A percentile compares a stretch with the other conserved stretches of the same genome.
phyloP scores from a whole-genome alignment of 1,284 basidiomycete species.

The Ustilago sp. region DNA sequence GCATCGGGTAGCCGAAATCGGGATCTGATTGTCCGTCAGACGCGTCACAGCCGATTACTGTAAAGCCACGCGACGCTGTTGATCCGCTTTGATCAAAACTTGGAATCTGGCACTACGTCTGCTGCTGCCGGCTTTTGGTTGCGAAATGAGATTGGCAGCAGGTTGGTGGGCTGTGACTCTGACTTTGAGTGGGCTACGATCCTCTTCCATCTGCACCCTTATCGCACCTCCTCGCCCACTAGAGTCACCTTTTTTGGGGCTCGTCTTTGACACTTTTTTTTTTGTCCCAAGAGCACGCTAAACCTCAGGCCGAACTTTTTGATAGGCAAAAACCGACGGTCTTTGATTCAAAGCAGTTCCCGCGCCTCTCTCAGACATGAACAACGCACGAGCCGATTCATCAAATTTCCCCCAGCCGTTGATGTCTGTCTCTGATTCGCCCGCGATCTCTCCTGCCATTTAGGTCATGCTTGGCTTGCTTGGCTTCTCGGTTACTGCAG shows the following conservation, averaged over 20 bases:
- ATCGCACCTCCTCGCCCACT: neutral
- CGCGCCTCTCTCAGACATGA: neutral
- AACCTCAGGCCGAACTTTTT: neutral
- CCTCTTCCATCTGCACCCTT: neutral
- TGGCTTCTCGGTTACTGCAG: conserved; percentile 4
- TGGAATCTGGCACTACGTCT: neutral
- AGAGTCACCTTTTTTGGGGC: neutral
- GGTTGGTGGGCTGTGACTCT: neutral
- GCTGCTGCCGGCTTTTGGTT: neutral
- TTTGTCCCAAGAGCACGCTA: neutral
- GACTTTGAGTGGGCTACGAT: neutral
- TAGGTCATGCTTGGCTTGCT: conserved; percentile 1
- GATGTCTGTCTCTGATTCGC: neutral
- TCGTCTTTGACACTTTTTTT: neutral
- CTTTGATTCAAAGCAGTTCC: conserved; percentile 8
- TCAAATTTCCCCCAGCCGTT: conserved; percentile 6
- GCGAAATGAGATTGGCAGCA: neutral
- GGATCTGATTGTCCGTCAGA: neutral
- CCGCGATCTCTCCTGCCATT: neutral
- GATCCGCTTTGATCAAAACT: neutral
- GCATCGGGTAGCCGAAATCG: conserved; percentile 6
- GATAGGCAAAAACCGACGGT: conserved; percentile 47
- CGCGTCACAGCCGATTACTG: neutral
- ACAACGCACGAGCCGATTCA: conserved; percentile 15
- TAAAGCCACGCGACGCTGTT: neutral